Conservation (phyloP, 1,284 basidiomycete species). For the Pascua guehoae region DNA sequence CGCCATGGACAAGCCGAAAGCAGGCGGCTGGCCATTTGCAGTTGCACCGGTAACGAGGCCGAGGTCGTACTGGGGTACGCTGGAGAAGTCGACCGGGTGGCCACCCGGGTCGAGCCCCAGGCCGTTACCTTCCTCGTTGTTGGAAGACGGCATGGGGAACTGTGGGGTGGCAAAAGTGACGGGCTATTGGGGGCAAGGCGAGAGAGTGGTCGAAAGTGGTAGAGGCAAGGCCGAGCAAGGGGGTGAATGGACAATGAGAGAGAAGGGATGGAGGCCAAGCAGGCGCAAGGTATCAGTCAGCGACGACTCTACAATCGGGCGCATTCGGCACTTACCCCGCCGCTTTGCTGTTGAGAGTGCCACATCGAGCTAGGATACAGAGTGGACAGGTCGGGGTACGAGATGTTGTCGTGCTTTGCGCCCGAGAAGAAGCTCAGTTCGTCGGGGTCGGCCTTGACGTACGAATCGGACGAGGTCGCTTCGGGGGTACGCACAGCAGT, state of each 20-base stretch:
- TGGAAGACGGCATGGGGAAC: conserved; percentile 3
- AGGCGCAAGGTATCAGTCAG: not conserved
- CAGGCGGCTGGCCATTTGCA: not conserved
- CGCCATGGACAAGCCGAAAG: not conserved
- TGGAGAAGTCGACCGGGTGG: conserved; percentile 1
- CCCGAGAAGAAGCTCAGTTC: too few species aligned
- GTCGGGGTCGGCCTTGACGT: too few species aligned
- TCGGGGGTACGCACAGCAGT: too few species aligned
- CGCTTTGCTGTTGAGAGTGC: conserved; percentile 10
- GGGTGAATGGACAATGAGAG: not conserved
- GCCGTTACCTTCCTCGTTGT: conserved; percentile 9
- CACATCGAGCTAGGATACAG: conserved; percentile 4
- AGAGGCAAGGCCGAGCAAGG: not conserved
- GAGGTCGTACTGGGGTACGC: conserved; percentile 4
- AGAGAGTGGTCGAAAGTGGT: not conserved
- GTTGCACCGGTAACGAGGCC: not conserved
- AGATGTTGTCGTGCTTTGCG: too few species aligned
- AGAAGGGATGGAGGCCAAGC: not conserved
- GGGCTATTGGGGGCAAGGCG: conserved; percentile 1
- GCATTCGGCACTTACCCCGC: conserved; percentile 6
- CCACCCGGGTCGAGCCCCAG: conserved; percentile 16
- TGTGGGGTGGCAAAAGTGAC: conserved; percentile 10
- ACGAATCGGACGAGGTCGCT: too few species aligned
- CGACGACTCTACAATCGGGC: not conserved
- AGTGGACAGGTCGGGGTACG: too few species aligned